These are phyloP conservation scores for Phlebiopsis flavidoalba DNA, from an alignment of 768 basidiomycete genomes.

Conservation along the genomic window DNA sequence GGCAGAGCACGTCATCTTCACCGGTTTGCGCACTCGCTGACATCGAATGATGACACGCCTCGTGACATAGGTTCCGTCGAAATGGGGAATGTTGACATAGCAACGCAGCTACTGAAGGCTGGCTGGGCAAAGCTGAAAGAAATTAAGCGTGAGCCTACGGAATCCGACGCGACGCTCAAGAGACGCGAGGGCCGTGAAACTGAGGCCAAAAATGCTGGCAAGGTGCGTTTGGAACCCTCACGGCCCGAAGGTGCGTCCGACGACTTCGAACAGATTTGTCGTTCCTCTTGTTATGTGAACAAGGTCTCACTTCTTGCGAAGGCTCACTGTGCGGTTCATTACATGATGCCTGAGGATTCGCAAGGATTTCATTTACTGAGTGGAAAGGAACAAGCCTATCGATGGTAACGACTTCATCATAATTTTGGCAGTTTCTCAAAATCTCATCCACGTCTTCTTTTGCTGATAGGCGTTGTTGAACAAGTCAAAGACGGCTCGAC, in stretches of 20 bases:
- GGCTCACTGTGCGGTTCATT: conserved; percentile 69
- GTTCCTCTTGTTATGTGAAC: too few relatives aligned
- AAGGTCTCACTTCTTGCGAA: conserved; percentile 23
- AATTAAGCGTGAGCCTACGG: conserved; percentile 73
- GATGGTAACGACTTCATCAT: conserved; percentile 54
- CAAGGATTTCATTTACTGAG: conserved; percentile 82
- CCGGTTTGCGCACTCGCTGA: conserved; percentile 72
- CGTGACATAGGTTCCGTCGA: conserved; percentile 80
- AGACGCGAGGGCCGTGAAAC: conserved; percentile 71
- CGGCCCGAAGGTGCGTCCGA: conserved; percentile 58
- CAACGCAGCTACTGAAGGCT: conserved; percentile 69
- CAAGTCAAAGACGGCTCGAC: conserved; percentile 92
- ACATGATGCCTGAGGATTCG: conserved; percentile 87
- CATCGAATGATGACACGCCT: conserved; percentile 66
- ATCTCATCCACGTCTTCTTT: neutral
- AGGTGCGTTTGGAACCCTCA: conserved; percentile 87
- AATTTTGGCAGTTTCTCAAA: conserved; percentile 1
- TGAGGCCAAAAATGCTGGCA: conserved; percentile 68
- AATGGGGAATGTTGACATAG: conserved; percentile 66
- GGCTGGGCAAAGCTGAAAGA: conserved; percentile 98
- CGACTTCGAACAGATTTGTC: too few relatives aligned
- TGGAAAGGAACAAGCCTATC: conserved; percentile 88
- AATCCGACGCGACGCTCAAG: conserved; percentile 60
- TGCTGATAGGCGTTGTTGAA: conserved; percentile 75
- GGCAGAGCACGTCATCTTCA: conserved; percentile 85